Evolutionary conservation across 176 grass and related monocot genomes (phyloP).

Genomic region (Cymbopogon citratus): DNA sequence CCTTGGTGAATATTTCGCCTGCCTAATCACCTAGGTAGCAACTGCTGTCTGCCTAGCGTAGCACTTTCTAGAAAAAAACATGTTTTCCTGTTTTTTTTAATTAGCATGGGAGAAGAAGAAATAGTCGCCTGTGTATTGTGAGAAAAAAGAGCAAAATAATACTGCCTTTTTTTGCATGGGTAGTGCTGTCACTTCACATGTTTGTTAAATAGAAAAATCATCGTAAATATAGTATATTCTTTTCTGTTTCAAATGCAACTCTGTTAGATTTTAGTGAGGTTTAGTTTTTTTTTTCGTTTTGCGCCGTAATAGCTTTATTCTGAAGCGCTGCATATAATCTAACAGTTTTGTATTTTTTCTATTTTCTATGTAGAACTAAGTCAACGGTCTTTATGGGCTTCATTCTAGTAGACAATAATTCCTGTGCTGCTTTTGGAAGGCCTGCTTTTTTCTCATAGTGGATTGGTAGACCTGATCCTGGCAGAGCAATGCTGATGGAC

Average conservation of each 20-base stretch:
- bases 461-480: slow-evolving; percentile 17
- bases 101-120: background rate
- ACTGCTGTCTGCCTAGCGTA: background rate
- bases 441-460: slow-evolving; percentile 14
- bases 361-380: slow-evolving; percentile 23
- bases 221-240: background rate
- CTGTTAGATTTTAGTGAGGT: background rate
- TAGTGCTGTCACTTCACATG: background rate
- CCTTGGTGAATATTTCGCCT: background rate
- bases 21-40: background rate
- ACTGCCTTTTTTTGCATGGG: background rate
- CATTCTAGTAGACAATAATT: slow-evolving; percentile 5
- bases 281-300: slow-evolving; percentile 7
- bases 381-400: slow-evolving; percentile 41
- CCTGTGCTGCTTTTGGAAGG: slow-evolving; percentile 24
- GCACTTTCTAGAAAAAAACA: background rate
- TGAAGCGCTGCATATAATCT: background rate
- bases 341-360: slow-evolving; percentile 6
- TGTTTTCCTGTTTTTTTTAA: background rate
- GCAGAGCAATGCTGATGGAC: slow-evolving; percentile 64
- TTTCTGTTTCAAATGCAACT: background rate
- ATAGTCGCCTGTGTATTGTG: background rate
- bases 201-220: background rate
- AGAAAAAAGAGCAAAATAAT: background rate
- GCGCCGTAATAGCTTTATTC: background rate